Evolutionary conservation across 2,329 filamentous ascomycete genomes (phyloP), one percentile per base, ranked within the genome.

Genomic region (Botryosphaeria dothidea): DNA sequence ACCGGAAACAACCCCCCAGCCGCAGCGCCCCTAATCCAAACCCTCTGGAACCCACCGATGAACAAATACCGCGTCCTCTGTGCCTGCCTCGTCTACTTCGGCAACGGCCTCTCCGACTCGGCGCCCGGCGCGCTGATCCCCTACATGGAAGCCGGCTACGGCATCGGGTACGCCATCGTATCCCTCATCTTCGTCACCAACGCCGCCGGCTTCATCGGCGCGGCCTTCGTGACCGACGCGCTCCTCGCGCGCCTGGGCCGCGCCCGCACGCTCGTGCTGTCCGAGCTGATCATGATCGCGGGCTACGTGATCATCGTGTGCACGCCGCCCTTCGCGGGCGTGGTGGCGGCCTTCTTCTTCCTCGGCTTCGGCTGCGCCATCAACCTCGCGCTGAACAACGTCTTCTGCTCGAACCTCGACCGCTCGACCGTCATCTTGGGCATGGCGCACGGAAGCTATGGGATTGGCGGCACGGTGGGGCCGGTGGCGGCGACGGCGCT

Each of bases 181-280:
- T 94, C 92, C 1, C 81, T 94, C 41, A 91, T 96, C 71, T 96
- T 95, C 79, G 85, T 95, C 31, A 86, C 89, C 49, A 91, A 91
- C 70, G 91, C 92, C 0, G 68, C 89, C 4, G 92, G 92, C 17
- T 96, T 92, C 78, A 88, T 96, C 71, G 75, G 84, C 13, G 89
- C 90, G 1, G 92, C 92, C 1, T 85, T 89, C 41, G 82, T 90
- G 67, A 84, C 90, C n/a, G 89, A 93, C 71, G 76, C 79, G 1
- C 79, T 93, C 3, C 83, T 88, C 62, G 78, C 79, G 5, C 84
- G 84, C 21, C 77, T 93, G 2, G 91, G 92, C 7, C 85, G 90
- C 54, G 87, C 87, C 4, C 87, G 83, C 69, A 84, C 87, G 0
- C 80, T 92, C 27, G 85, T 88, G 38, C 65, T 90, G 13, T 80